A percentile compares a stretch with the other conserved stretches of the same genome.
phyloP scores from a whole-genome alignment of 345 rosid species.

The Firmiana major region DNA sequence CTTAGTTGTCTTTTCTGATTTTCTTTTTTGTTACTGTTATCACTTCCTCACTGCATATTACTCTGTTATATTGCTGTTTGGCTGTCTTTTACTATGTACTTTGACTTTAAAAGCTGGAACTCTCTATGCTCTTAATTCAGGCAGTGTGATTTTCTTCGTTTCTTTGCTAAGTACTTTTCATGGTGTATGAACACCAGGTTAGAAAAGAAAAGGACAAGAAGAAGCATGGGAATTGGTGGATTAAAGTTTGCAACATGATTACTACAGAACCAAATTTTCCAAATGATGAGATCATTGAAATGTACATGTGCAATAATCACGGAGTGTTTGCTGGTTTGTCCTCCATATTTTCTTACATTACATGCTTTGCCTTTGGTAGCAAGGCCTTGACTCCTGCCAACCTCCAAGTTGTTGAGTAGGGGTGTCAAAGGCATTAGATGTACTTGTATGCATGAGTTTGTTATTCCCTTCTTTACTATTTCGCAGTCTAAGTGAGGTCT shows the following conservation, averaged over 20 bases:
- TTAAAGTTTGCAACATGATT: slow-evolving; percentile 72
- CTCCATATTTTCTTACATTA: background rate
- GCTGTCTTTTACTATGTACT: background rate
- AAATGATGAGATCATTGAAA: slow-evolving; percentile 55
- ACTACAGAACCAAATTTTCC: slow-evolving; percentile 54
- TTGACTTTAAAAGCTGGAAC: background rate
- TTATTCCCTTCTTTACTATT: background rate
- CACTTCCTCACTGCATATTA: background rate
- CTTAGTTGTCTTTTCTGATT: background rate
- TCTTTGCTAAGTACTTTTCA: background rate
- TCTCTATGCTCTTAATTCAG: background rate
- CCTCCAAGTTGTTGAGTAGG: background rate
- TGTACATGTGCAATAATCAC: slow-evolving; percentile 52
- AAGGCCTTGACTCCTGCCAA: background rate
- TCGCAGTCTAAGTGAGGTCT: background rate
- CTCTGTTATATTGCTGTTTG: background rate
- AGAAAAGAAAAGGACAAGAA: slow-evolving; percentile 52
- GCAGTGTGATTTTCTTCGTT: background rate
- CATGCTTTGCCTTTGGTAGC: background rate
- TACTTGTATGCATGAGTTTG: background rate
- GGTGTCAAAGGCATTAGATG: background rate
- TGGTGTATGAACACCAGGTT: slow-evolving; percentile 34
- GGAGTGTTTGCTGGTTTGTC: slow-evolving; percentile 48
- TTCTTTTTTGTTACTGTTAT: background rate
- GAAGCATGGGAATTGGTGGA: slow-evolving; percentile 59